Conservation (phyloP, 2,329 filamentous ascomycete genomes). For the Tetracladium maxilliforme region DNA sequence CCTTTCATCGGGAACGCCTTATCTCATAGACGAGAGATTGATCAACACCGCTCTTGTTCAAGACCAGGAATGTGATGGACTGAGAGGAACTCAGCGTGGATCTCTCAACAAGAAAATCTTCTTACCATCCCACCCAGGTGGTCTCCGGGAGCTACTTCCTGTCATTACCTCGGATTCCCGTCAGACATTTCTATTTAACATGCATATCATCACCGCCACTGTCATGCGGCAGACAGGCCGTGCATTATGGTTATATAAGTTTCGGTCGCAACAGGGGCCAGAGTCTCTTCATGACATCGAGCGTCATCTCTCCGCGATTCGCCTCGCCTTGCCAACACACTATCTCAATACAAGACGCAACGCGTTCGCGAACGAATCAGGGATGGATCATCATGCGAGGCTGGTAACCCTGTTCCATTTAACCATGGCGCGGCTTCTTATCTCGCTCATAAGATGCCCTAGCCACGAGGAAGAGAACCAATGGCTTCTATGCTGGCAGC, state of each 20-base stretch:
- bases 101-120: slow-evolving; percentile 3
- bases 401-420: slow-evolving; percentile 12
- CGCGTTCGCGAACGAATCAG: slow-evolving; percentile 12
- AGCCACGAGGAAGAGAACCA: slow-evolving; percentile 3
- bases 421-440: slow-evolving; percentile 10
- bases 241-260: slow-evolving; percentile 6
- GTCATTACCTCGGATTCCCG: slow-evolving; percentile 7
- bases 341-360: slow-evolving; percentile 17
- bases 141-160: slow-evolving; percentile 5
- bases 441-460: slow-evolving; percentile 4
- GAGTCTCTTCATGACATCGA: slow-evolving; percentile 5
- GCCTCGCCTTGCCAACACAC: slow-evolving; percentile 13
- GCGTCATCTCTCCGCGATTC: slow-evolving; percentile 9
- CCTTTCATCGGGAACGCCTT: slow-evolving; percentile 13
- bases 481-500: slow-evolving; percentile 14
- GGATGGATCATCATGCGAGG: slow-evolving; percentile 11
- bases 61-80: neutral
- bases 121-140: slow-evolving; percentile 3
- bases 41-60: slow-evolving; percentile 14
- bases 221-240: slow-evolving; percentile 11
- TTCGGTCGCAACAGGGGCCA: slow-evolving; percentile 7
- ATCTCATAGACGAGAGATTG: slow-evolving; percentile 12
- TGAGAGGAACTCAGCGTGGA: no score
- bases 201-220: slow-evolving; percentile 14
- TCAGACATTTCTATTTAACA: slow-evolving; percentile 9